phyloP scores from a whole-genome alignment of 108 stramenopile genomes.

The Bacterosira constricta region DNA sequence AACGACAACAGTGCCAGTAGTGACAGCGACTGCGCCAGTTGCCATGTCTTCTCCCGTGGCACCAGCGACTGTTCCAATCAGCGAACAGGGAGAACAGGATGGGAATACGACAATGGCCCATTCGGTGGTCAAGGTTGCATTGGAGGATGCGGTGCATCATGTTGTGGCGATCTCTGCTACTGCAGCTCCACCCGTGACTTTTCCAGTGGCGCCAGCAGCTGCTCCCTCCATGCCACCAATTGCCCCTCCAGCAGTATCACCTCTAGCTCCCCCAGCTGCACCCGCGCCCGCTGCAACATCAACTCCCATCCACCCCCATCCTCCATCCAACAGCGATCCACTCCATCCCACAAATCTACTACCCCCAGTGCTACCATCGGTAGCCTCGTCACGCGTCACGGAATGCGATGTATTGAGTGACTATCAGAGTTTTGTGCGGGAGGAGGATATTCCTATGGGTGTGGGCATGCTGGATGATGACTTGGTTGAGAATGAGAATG shows the following conservation, averaged over 20 bases:
- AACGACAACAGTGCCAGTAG: not conserved
- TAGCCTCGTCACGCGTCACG: slow-evolving; percentile 31
- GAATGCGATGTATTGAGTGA: slow-evolving; percentile 42
- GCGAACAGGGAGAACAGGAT: too few relatives aligned
- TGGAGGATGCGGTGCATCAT: not conserved
- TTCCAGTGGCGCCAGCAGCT: not conserved
- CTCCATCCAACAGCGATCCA: too few relatives aligned
- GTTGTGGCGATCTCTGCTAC: not conserved
- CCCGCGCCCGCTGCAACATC: too few relatives aligned
- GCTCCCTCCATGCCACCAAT: too few relatives aligned
- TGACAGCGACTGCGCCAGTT: not conserved
- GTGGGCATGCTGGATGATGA: not conserved
- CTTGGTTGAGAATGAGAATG: not conserved
- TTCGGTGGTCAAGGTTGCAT: not conserved
- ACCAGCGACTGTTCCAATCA: not conserved
- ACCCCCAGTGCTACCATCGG: too few relatives aligned
- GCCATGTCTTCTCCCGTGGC: not conserved
- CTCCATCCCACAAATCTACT: too few relatives aligned
- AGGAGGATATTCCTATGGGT: slow-evolving; percentile 29
- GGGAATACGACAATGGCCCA: not conserved
- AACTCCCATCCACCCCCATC: too few relatives aligned
- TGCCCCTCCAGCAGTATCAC: too few relatives aligned
- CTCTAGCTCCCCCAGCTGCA: too few relatives aligned
- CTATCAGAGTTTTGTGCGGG: slow-evolving; percentile 25
- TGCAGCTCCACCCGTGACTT: not conserved